phyloP scores from a whole-genome alignment of 1,284 basidiomycete species.

The Coniferiporia weirii region DNA sequence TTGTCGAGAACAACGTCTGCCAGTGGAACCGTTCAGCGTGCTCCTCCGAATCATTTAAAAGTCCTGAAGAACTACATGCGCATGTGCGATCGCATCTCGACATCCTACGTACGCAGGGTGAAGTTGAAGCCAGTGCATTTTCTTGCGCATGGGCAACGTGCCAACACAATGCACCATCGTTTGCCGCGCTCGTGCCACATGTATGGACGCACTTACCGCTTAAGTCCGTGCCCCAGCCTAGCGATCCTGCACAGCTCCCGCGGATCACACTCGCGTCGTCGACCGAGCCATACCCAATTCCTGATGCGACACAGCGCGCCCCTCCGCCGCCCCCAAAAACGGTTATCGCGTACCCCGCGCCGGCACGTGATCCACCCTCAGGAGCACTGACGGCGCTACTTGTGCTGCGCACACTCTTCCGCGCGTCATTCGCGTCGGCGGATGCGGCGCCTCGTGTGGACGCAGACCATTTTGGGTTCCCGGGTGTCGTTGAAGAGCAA shows the following conservation, averaged over 20 bases:
- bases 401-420: constrained; percentile 69
- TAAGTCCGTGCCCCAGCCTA: constrained; percentile 45
- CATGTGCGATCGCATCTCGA: constrained; percentile 46
- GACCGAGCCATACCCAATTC: constrained; percentile 47
- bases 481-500: constrained; percentile 63
- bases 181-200: constrained; percentile 52
- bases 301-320: constrained; percentile 55
- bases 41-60: constrained; percentile 37
- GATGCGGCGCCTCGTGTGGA: constrained; percentile 70
- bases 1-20: constrained; percentile 59
- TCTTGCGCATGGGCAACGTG: constrained; percentile 68
- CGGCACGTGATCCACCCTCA: constrained; percentile 60
- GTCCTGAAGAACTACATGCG: constrained; percentile 58
- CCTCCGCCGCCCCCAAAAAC: constrained; percentile 59
- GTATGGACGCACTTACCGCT: constrained; percentile 67
- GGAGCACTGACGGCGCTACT: constrained; percentile 70
- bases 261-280: constrained; percentile 56
- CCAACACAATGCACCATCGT: constrained; percentile 39
- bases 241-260: constrained; percentile 58
- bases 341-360: constrained; percentile 48
- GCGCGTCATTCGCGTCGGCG: constrained; percentile 62
- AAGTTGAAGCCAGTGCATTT: constrained; percentile 34
- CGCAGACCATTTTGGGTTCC: constrained; percentile 78
- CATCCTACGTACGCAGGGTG: constrained; percentile 38
- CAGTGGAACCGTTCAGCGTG: constrained; percentile 62